Conservation (phyloP, 139 green algal species). For the Parachlorella kessleri region DNA sequence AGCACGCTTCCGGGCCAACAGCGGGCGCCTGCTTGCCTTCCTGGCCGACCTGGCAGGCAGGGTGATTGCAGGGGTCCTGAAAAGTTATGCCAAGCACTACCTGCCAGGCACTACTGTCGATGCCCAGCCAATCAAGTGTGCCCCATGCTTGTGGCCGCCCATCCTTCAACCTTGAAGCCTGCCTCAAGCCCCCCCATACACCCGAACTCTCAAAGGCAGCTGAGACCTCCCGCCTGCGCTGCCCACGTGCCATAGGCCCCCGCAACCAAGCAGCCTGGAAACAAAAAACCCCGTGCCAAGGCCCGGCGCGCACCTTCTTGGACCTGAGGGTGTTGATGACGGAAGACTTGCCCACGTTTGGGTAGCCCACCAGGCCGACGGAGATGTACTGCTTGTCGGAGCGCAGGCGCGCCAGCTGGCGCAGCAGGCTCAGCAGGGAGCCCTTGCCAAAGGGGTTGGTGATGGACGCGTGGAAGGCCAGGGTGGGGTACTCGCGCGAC, state of each 20-base stretch:
- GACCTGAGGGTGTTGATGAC: constrained; percentile 99
- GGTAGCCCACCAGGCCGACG: constrained; percentile 98
- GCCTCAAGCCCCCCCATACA: too few relatives aligned
- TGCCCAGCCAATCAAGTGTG: too few relatives aligned
- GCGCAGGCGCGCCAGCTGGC: constrained; percentile 89
- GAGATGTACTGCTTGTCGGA: constrained; percentile 96
- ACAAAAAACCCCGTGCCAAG: neutral
- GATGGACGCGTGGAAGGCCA: constrained; percentile 97
- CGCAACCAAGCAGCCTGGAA: neutral
- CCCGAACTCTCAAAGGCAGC: too few relatives aligned
- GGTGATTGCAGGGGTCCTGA: too few relatives aligned
- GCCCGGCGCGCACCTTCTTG: constrained; percentile 80
- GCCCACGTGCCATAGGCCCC: neutral
- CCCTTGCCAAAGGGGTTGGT: constrained; percentile 99
- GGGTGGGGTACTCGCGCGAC: constrained; percentile 90
- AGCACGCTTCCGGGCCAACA: neutral
- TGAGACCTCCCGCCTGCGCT: neutral
- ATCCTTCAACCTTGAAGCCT: too few relatives aligned
- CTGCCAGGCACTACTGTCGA: too few relatives aligned
- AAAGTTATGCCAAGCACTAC: too few relatives aligned
- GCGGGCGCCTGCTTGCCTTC: neutral
- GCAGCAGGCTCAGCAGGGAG: constrained; percentile 77
- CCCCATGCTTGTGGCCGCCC: too few relatives aligned
- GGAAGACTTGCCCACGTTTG: constrained; percentile 98
- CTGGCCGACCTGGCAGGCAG: too few relatives aligned